Percentiles rank a stretch among this genome's conserved stretches.
Conservation (phyloP, 768 basidiomycete species). For the Postia placenta region DNA sequence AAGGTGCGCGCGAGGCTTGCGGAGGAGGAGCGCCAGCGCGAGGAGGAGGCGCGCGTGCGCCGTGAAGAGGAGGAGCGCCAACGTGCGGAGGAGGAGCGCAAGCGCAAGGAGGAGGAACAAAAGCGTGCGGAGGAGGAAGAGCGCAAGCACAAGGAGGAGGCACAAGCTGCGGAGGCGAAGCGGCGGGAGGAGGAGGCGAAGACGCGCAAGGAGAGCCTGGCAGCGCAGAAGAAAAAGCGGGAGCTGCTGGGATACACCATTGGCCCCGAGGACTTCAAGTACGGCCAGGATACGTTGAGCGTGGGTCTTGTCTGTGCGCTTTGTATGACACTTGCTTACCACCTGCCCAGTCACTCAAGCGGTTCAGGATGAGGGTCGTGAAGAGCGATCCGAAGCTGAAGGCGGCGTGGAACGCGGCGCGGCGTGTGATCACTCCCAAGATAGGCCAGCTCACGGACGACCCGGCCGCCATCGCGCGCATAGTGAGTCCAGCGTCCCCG, state of each 20-base stretch:
- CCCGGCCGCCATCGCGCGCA: slow-evolving; percentile 46
- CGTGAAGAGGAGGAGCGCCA: slow-evolving; percentile 22
- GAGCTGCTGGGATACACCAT: slow-evolving; percentile 45
- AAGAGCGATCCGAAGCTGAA: slow-evolving; percentile 52
- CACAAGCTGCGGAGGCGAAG: slow-evolving; percentile 13
- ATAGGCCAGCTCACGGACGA: slow-evolving; percentile 86
- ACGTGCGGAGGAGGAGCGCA: slow-evolving; percentile 21
- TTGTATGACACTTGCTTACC: slow-evolving; percentile 4
- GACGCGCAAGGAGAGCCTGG: slow-evolving; percentile 26
- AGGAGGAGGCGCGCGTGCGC: slow-evolving; percentile 43
- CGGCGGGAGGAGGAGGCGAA: slow-evolving; percentile 30
- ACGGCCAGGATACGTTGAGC: slow-evolving; percentile 46
- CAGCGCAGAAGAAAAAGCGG: slow-evolving; percentile 32
- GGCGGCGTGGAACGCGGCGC: slow-evolving; percentile 56
- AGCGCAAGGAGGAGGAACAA: slow-evolving; percentile 21
- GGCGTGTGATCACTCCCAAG: slow-evolving; percentile 80
- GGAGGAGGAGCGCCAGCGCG: slow-evolving; percentile 45
- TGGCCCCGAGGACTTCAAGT: slow-evolving; percentile 59
- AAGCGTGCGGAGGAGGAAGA: slow-evolving; percentile 22
- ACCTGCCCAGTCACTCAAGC: slow-evolving; percentile 54
- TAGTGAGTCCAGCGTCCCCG: slow-evolving; percentile 40
- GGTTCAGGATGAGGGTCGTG: slow-evolving; percentile 57
- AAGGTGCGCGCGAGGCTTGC: slow-evolving; percentile 46
- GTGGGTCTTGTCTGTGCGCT: slow-evolving; percentile 34
- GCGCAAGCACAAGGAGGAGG: slow-evolving; percentile 17